These are phyloP conservation scores for Talaromyces adpressus DNA, from an alignment of 495 filamentous ascomycete genomes.

Conservation along the genomic window DNA sequence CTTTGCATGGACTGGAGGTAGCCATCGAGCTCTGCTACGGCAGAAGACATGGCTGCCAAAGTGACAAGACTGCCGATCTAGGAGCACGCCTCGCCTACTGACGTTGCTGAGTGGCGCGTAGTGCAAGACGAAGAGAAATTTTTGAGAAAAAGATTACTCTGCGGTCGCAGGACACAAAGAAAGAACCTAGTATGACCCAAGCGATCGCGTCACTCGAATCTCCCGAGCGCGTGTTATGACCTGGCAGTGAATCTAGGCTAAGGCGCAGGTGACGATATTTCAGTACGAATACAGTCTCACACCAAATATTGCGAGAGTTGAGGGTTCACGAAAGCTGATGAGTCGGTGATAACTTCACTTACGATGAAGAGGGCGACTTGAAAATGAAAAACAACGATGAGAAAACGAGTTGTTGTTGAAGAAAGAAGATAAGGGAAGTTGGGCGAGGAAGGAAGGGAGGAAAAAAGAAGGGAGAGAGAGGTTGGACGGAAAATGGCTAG, in stretches of 20 bases:
- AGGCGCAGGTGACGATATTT: background rate
- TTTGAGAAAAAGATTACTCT: background rate
- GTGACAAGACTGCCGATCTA: background rate
- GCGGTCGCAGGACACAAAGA: conserved; percentile 6
- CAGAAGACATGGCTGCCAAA: conserved; percentile 56
- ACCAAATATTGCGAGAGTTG: background rate
- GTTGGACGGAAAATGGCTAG: background rate
- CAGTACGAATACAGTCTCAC: conserved; percentile 7
- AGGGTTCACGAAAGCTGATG: background rate
- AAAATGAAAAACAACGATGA: conserved; percentile 13
- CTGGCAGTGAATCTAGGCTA: conserved; percentile 9
- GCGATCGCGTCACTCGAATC: conserved; percentile 36
- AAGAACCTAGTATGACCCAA: conserved; percentile 19
- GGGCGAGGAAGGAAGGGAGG: conserved; percentile 7
- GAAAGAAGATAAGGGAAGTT: conserved; percentile 8
- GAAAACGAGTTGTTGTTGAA: conserved; percentile 10
- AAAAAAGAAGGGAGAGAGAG: conserved; percentile 12
- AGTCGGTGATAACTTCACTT: background rate
- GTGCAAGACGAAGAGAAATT: background rate
- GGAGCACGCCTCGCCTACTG: conserved; percentile 6
- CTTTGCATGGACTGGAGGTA: conserved; percentile 85
- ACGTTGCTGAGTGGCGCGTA: background rate
- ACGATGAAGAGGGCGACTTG: conserved; percentile 8
- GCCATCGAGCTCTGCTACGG: conserved; percentile 83
- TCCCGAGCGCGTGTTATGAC: conserved; percentile 24